A percentile compares a stretch with the other conserved stretches of the same genome.
Evolutionary conservation across 1,284 basidiomycete species (phyloP).

Genomic region (Apiotrichum montevideense): DNA sequence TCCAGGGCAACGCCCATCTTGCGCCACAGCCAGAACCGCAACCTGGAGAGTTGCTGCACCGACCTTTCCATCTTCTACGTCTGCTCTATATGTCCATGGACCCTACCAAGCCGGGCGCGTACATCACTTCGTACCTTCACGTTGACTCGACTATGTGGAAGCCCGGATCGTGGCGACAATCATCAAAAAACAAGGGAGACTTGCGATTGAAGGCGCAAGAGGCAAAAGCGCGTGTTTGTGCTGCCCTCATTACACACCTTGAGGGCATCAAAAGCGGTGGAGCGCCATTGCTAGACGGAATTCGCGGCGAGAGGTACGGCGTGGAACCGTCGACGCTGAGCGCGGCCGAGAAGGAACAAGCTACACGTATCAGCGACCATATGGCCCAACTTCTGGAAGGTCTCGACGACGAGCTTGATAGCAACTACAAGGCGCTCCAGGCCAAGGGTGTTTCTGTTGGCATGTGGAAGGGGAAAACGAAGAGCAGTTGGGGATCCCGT

Average conservation of each 20-base stretch:
- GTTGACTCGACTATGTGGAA: slow-evolving; percentile 82
- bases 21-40: slow-evolving; percentile 32
- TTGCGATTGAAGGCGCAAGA: slow-evolving; percentile 32
- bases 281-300: slow-evolving; percentile 51
- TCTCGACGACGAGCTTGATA: slow-evolving; percentile 77
- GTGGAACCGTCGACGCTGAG: slow-evolving; percentile 6
- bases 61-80: slow-evolving; percentile 85
- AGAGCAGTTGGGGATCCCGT: slow-evolving; percentile 65
- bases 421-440: slow-evolving; percentile 79
- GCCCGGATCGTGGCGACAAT: slow-evolving; percentile 14
- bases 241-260: slow-evolving; percentile 25
- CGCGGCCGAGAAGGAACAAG: slow-evolving; percentile 12
- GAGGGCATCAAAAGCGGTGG: slow-evolving; percentile 36
- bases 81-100: slow-evolving; percentile 69
- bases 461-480: slow-evolving; percentile 64
- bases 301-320: slow-evolving; percentile 57
- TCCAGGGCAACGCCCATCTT: slow-evolving; percentile 24
- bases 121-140: slow-evolving; percentile 78
- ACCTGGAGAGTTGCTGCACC: slow-evolving; percentile 66
- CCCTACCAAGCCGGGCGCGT: slow-evolving; percentile 73
- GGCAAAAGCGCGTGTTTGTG: slow-evolving; percentile 29
- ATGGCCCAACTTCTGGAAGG: slow-evolving; percentile 51
- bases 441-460: slow-evolving; percentile 67
- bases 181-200: slow-evolving; percentile 62
- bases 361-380: slow-evolving; percentile 57